phyloP scores from a whole-genome alignment of 1,284 basidiomycete species.

The Austroboletus olivaceoglutinosus region DNA sequence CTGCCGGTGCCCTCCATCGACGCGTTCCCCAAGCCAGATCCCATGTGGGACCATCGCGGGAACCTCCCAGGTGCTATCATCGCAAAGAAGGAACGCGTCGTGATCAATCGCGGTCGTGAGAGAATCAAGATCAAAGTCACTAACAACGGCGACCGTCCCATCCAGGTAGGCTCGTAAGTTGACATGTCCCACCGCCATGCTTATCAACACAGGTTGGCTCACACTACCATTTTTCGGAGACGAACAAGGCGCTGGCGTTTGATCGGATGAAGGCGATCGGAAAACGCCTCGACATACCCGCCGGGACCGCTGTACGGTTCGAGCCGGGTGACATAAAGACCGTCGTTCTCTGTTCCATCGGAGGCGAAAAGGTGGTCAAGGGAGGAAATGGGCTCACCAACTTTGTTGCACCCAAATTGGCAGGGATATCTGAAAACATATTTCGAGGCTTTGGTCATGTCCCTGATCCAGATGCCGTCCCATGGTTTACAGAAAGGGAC shows the following conservation, averaged over 20 bases:
- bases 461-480: slow-evolving; percentile 56
- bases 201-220: slow-evolving; percentile 67
- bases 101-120: slow-evolving; percentile 72
- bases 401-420: slow-evolving; percentile 40
- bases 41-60: slow-evolving; percentile 48
- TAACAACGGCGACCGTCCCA: slow-evolving; percentile 92
- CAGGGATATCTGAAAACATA: slow-evolving; percentile 11
- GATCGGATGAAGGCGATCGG: slow-evolving; percentile 82
- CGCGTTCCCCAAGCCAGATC: slow-evolving; percentile 58
- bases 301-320: slow-evolving; percentile 95
- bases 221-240: slow-evolving; percentile 93
- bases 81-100: slow-evolving; percentile 63
- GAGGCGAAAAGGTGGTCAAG: slow-evolving; percentile 67
- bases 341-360: slow-evolving; percentile 80
- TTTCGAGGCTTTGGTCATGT: slow-evolving; percentile 58
- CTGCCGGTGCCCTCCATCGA: slow-evolving; percentile 72
- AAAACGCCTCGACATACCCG: slow-evolving; percentile 86
- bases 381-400: slow-evolving; percentile 81
- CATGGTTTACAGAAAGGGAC: slow-evolving; percentile 48
- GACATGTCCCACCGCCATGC: not conserved
- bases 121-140: slow-evolving; percentile 77
- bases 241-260: slow-evolving; percentile 80
- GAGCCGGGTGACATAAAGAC: slow-evolving; percentile 91
- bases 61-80: slow-evolving; percentile 76
- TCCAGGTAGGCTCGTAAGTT: slow-evolving; percentile 60